Conservation (phyloP, 23 red algal genomes). For the Agarophyton chilense region DNA sequence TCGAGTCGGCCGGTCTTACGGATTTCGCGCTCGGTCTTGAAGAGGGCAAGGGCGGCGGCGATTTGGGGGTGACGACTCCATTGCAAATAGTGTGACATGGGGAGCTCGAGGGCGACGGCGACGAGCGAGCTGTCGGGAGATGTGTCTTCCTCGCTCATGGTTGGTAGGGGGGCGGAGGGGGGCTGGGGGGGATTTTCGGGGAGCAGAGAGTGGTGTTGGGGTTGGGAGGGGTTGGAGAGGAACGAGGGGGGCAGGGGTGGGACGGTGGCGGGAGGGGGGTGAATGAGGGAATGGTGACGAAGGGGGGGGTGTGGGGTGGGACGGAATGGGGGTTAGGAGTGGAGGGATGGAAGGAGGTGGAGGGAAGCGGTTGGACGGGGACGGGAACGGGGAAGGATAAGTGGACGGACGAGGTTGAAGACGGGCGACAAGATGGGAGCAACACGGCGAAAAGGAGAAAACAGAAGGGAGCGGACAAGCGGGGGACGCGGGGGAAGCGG, state of each 20-base stretch:
- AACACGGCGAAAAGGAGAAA: neutral
- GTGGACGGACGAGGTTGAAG: too few relatives aligned
- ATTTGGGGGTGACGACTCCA: conserved; percentile 26
- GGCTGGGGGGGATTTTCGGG: neutral
- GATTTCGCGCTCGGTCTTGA: conserved; percentile 55
- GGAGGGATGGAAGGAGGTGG: neutral
- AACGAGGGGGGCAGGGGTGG: neutral
- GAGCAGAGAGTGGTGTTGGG: neutral
- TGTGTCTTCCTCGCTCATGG: conserved; percentile 52
- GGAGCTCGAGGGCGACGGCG: conserved; percentile 52
- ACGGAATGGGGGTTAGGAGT: neutral
- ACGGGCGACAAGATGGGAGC: neutral
- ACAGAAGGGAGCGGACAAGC: neutral
- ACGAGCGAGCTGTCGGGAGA: conserved; percentile 44
- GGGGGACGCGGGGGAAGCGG: neutral
- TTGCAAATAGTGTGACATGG: conserved; percentile 35
- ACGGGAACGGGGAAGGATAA: neutral
- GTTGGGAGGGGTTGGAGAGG: neutral
- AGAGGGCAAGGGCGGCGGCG: conserved; percentile 51
- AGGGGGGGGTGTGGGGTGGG: neutral
- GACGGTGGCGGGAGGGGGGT: neutral
- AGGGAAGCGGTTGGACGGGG: neutral
- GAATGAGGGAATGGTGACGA: neutral
- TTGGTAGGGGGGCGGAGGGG: neutral
- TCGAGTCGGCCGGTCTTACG: conserved; percentile 54